A percentile compares a stretch with the other conserved stretches of the same genome.
phyloP scores from a whole-genome alignment of 768 basidiomycete genomes.

The Sistotremastrum suecicum region DNA sequence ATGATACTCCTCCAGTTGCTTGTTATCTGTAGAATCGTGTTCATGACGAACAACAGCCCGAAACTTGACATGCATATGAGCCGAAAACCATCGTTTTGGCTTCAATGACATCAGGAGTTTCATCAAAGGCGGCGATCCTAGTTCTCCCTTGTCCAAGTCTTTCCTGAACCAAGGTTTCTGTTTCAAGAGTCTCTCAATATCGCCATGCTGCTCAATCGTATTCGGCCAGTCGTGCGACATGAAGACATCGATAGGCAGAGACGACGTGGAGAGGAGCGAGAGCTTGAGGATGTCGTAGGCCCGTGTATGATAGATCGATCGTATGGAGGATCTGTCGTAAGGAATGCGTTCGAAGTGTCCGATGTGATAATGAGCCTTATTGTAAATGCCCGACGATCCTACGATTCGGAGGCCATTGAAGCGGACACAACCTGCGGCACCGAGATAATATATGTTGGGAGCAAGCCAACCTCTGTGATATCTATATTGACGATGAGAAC shows the following conservation, averaged over 20 bases:
- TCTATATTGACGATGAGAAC: constrained; percentile 7
- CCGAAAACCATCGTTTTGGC: constrained; percentile 32
- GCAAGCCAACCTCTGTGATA: constrained; percentile 38
- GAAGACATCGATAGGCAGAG: constrained; percentile 20
- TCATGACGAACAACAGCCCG: constrained; percentile 23
- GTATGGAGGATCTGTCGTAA: constrained; percentile 24
- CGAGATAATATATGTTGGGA: constrained; percentile 35
- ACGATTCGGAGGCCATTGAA: constrained; percentile 30
- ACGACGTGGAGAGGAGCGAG: constrained; percentile 8
- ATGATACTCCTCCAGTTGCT: constrained; percentile 9
- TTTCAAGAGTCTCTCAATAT: constrained; percentile 19
- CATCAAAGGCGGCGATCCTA: constrained; percentile 31
- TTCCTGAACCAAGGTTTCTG: constrained; percentile 29
- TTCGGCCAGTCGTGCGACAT: constrained; percentile 39
- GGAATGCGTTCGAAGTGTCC: constrained; percentile 31
- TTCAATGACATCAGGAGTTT: constrained; percentile 23
- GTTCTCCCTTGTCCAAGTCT: constrained; percentile 25
- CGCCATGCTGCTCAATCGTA: constrained; percentile 28
- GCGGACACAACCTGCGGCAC: constrained; percentile 27
- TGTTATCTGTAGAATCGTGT: constrained; percentile 15
- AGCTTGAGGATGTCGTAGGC: constrained; percentile 30
- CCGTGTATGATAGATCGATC: constrained; percentile 32
- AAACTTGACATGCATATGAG: constrained; percentile 35
- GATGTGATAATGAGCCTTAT: constrained; percentile 23
- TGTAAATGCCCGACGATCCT: constrained; percentile 35